A percentile compares a stretch with the other conserved stretches of the same genome.
phyloP scores from a whole-genome alignment of 495 filamentous ascomycete species.

The Aeminium ludgeri region DNA sequence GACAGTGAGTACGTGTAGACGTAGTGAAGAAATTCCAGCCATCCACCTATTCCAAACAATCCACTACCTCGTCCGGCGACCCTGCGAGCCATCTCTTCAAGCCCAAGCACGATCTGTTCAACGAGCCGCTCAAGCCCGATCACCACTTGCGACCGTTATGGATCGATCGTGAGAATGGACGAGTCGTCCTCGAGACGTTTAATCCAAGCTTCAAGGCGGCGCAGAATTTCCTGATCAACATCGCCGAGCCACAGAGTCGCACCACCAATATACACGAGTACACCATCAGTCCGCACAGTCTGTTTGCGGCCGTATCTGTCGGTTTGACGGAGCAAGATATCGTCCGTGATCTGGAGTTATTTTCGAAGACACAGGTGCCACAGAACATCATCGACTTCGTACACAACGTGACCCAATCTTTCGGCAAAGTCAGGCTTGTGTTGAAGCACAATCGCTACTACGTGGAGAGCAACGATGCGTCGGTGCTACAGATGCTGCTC shows the following conservation, averaged over 20 bases:
- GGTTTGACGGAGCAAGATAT: slow-evolving; percentile 79
- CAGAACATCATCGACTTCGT: slow-evolving; percentile 67
- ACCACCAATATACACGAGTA: slow-evolving; percentile 88
- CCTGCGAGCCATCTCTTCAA: slow-evolving; percentile 35
- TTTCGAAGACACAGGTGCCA: slow-evolving; percentile 74
- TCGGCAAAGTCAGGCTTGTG: slow-evolving; percentile 90
- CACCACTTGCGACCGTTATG: slow-evolving; percentile 78
- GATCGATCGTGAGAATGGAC: slow-evolving; percentile 71
- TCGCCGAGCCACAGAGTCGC: slow-evolving; percentile 81
- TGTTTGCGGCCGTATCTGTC: slow-evolving; percentile 89
- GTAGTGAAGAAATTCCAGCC: slow-evolving; percentile 13
- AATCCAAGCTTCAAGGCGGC: slow-evolving; percentile 67
- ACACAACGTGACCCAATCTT: slow-evolving; percentile 65
- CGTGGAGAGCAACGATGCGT: slow-evolving; percentile 75
- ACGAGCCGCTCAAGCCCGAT: slow-evolving; percentile 66
- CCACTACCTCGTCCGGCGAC: slow-evolving; percentile 16
- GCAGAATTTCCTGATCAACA: slow-evolving; percentile 86
- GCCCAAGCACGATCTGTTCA: slow-evolving; percentile 58
- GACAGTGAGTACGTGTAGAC: slow-evolving; percentile 1
- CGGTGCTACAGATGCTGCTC: slow-evolving; percentile 67
- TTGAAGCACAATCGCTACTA: slow-evolving; percentile 88
- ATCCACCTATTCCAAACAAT: slow-evolving; percentile 11
- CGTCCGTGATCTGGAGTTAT: slow-evolving; percentile 65
- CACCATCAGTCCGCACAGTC: slow-evolving; percentile 70
- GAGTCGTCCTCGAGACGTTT: slow-evolving; percentile 92